Percentiles rank a stretch among this genome's conserved stretches.
These are phyloP conservation scores for Chenopodium formosanum DNA, from an alignment of 148 eudicot species.

Conservation along the genomic window DNA sequence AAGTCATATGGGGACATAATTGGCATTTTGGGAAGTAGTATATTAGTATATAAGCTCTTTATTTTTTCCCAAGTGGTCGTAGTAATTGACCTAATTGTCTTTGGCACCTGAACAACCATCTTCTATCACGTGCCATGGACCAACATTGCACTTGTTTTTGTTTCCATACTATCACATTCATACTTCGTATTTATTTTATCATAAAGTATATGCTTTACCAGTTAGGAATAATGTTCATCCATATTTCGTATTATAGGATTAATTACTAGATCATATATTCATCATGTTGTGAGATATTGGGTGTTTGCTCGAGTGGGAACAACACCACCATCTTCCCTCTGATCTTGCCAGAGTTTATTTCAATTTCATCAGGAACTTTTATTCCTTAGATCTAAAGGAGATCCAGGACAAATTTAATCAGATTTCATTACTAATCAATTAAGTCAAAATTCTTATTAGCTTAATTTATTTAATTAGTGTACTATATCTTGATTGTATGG, in stretches of 20 bases:
- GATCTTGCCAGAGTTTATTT: neutral
- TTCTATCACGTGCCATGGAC: slow-evolving; percentile 22
- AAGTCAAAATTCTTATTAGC: no score
- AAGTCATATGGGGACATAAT: neutral
- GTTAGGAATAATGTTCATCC: slow-evolving; percentile 1
- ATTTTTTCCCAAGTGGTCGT: slow-evolving; percentile 4
- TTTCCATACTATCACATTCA: neutral
- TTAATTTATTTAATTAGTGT: no score
- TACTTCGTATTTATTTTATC: neutral
- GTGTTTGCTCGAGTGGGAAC: neutral
- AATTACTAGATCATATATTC: neutral
- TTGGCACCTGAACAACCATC: slow-evolving; percentile 15
- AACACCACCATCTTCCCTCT: neutral
- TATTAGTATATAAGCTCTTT: neutral
- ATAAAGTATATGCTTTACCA: neutral
- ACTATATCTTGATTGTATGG: no score
- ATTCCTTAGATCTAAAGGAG: no score
- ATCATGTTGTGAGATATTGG: neutral
- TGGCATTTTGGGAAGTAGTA: slow-evolving; percentile 7
- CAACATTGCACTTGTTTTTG: slow-evolving; percentile 6
- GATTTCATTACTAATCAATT: no score
- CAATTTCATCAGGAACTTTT: neutral
- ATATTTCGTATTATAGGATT: neutral
- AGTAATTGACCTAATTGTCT: neutral
- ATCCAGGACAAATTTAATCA: no score